phyloP scores from a whole-genome alignment of 345 rosid genomes.

The Eucalyptus sp. region DNA sequence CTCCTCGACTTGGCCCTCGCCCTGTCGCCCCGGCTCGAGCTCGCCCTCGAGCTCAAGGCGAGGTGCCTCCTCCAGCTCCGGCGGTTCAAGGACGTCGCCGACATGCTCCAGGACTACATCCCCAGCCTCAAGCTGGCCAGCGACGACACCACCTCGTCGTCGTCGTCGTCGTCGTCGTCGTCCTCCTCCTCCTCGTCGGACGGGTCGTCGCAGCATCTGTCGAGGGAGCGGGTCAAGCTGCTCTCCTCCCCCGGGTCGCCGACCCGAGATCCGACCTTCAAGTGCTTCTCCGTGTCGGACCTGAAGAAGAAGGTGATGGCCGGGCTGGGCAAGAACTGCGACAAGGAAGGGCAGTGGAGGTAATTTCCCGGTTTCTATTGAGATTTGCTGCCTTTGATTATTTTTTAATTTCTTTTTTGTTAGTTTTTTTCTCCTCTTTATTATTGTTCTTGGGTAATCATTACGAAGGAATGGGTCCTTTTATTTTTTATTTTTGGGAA shows the following conservation, averaged over 20 bases:
- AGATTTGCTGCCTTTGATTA: neutral
- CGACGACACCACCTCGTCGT: slow-evolving; percentile 25
- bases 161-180: slow-evolving; percentile 22
- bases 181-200: slow-evolving; percentile 26
- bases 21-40: slow-evolving; percentile 67
- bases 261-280: slow-evolving; percentile 12
- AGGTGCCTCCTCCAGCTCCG: slow-evolving; percentile 55
- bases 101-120: slow-evolving; percentile 84
- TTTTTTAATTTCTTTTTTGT: neutral
- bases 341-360: slow-evolving; percentile 50
- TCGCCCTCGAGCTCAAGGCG: slow-evolving; percentile 70
- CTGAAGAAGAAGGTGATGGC: slow-evolving; percentile 40
- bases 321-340: slow-evolving; percentile 34
- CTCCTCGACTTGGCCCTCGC: slow-evolving; percentile 77
- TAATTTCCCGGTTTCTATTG: neutral
- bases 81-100: slow-evolving; percentile 66
- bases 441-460: neutral
- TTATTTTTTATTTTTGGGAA: neutral
- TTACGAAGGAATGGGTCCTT: neutral
- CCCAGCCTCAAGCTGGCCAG: slow-evolving; percentile 46
- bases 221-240: slow-evolving; percentile 50
- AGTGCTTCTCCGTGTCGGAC: slow-evolving; percentile 26
- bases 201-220: slow-evolving; percentile 28
- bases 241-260: slow-evolving; percentile 8
- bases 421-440: neutral